Base-by-base conservation (phyloP, 805 yeast genomes). In the Zygosaccharomyces rouxii region DNA sequence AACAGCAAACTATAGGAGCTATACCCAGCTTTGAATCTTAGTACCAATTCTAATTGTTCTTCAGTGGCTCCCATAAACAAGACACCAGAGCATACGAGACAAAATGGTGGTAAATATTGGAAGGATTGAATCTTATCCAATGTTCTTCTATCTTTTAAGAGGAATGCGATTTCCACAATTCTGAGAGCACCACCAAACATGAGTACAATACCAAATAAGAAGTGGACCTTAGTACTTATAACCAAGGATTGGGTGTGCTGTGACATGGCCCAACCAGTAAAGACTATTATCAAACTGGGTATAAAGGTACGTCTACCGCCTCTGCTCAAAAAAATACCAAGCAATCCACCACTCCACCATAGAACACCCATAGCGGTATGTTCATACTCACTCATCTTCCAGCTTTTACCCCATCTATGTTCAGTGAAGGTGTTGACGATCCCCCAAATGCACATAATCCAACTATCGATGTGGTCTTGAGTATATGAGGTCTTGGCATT, bases 331-430 rank as follows among this genome's bases (percentile, higher is more conserved):
- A 78, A 86, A 51, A 92, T 74, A 1, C 98, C 98, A 22, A 89
- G 67, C 55, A 89, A 70, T 6, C 97, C 98, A 48, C 96, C 95
- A 44, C 88, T 80, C 95, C 97, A 89, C 95, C 97, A 92, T 26
- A 92, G 77, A 48, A 92, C 86, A 0, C 98, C 98, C 96, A 92
- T 89, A 18, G 94, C 80, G 0, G 98, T 90, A 67, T 90, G 97
- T 70, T 90, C 97, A 65, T 84, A 88, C 66, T 89, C 97, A 7
- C 96, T 94, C 73, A 86, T 95, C 38, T 79, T 76, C 98, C 98
- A 92, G 7, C 73, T 80, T 63, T 89, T 94, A 33, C 95, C 95
- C 97, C 97, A 92, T 53, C 97, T 72, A 67, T 92, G 98, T 68
- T 92, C 98, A 1, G 98, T 92, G 68, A 92, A 92, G 0, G 97